A percentile compares a stretch with the other conserved stretches of the same genome.
Evolutionary conservation across 2,329 filamentous ascomycete genomes (phyloP).

Genomic region (Fusarium poae): DNA sequence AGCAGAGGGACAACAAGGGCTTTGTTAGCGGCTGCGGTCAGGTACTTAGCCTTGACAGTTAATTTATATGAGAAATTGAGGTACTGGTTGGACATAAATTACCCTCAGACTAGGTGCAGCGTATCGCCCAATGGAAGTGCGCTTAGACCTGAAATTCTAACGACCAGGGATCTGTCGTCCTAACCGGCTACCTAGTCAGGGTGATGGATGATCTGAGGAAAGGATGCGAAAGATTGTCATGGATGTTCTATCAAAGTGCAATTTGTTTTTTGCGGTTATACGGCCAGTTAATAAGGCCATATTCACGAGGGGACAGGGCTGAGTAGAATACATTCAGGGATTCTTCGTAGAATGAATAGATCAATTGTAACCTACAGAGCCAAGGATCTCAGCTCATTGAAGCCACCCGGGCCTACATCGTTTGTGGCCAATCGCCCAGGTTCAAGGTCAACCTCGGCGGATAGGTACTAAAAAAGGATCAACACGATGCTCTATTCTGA

Average conservation of each 20-base stretch:
- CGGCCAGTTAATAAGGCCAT: conserved; percentile 27
- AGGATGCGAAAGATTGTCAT: conserved; percentile 12
- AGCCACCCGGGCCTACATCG: conserved; percentile 6
- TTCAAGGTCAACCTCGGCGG: not conserved
- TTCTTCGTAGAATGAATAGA: conserved; percentile 12
- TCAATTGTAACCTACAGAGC: not conserved
- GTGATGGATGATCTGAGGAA: conserved; percentile 24
- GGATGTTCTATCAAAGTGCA: not conserved
- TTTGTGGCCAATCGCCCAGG: not conserved
- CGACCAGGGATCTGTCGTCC: conserved; percentile 8
- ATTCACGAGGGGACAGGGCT: conserved; percentile 1
- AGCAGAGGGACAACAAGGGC: conserved; percentile 10
- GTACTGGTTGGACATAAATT: conserved; percentile 20
- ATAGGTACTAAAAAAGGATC: conserved; percentile 40
- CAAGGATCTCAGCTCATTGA: conserved; percentile 15
- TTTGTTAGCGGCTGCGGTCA: conserved; percentile 15
- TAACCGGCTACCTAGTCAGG: conserved; percentile 8
- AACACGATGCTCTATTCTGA: conserved; percentile 19
- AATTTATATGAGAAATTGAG: conserved; percentile 21
- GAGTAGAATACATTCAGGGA: conserved; percentile 9
- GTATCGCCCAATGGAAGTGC: conserved; percentile 27
- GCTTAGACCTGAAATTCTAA: conserved; percentile 36
- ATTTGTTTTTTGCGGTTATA: conserved; percentile 15
- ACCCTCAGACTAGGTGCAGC: conserved; percentile 18
- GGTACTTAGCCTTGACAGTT: conserved; percentile 4